Conservation (phyloP, 805 yeast species). For the Hanseniaspora meyeri region DNA sequence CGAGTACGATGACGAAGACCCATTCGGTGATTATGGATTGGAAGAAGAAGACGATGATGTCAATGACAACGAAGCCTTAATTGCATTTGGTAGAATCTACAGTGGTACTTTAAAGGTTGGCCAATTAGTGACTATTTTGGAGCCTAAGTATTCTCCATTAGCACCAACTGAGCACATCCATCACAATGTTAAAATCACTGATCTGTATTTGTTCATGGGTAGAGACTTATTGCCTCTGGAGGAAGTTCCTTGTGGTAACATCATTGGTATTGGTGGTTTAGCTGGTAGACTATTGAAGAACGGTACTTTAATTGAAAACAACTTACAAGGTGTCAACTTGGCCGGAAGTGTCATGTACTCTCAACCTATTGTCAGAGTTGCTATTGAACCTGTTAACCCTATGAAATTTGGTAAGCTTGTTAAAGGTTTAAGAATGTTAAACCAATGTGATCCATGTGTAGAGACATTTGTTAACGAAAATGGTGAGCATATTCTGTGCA, state of each 20-base stretch:
- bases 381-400: constrained; percentile 89
- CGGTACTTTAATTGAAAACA: constrained; percentile 63
- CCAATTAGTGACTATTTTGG: constrained; percentile 60
- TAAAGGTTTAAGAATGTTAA: constrained; percentile 61
- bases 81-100: constrained; percentile 81
- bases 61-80: constrained; percentile 45
- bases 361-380: constrained; percentile 90
- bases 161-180: constrained; percentile 41
- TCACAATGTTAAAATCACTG: constrained; percentile 50
- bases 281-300: constrained; percentile 71
- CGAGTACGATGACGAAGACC: constrained; percentile 45
- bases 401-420: constrained; percentile 63
- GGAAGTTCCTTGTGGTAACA: constrained; percentile 85
- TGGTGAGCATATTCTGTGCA: constrained; percentile 87
- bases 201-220: constrained; percentile 80
- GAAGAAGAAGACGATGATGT: constrained; percentile 36
- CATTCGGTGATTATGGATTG: constrained; percentile 33
- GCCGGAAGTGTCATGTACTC: constrained; percentile 64
- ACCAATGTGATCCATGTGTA: constrained; percentile 90
- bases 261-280: constrained; percentile 86
- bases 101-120: constrained; percentile 74
- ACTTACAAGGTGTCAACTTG: constrained; percentile 51
- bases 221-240: constrained; percentile 67
- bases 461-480: constrained; percentile 73
- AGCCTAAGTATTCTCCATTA: constrained; percentile 75